Evolutionary conservation across 2,329 filamentous ascomycete genomes (phyloP), one percentile per base, ranked within the genome.

Genomic region (Emergomyces pasteurianus): DNA sequence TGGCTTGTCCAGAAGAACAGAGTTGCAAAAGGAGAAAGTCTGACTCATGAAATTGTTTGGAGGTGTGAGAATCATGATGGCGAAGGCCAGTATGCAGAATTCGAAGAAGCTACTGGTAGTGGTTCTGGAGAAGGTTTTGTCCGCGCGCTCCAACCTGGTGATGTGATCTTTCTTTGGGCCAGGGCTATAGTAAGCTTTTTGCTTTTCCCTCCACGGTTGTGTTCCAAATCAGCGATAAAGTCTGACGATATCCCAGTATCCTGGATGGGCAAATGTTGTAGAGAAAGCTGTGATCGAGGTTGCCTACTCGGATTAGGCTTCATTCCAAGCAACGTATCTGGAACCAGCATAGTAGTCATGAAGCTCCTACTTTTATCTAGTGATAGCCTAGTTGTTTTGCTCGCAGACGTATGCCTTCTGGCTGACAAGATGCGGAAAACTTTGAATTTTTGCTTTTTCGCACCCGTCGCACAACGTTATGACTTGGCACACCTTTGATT

Each of bases 131-230:
- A 38, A 38, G 43, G 57, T 5, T 58, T 58, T 40, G 34, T 58
- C 28, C 31, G 57, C 38, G 26, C 57, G 2, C 43, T 58, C 18
- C 43, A n/a, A n/a, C 43, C 57, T 34, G 57, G 57, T 5, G 57
- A 58, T 50, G 42, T 58, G n/a, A 58, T 58, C 8, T 38, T 16
- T 28, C 57, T 58, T 28, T 58, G 57, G 57, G 57, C 57, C 40
- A 50, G 57, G 36, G 57, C 57, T 9, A 49, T 58, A 8, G 57
- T 58, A 38, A 14, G 57, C 23, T 26, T 26, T 49, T 49, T 21
- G 6, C 6, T 10, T 43, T 4, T n/a, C 3, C 21, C 12, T 14
- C 42, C 53, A 16, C n/a, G 16, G 34, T 34, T 49, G 23, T 4
- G 42, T 34, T 49, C 4, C 28, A 21, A 21, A 36, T 12, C 36